Percentiles rank a stretch among this genome's conserved stretches.
Conservation (phyloP, 1,284 basidiomycete species). For the Ceratobasidium sp. region DNA sequence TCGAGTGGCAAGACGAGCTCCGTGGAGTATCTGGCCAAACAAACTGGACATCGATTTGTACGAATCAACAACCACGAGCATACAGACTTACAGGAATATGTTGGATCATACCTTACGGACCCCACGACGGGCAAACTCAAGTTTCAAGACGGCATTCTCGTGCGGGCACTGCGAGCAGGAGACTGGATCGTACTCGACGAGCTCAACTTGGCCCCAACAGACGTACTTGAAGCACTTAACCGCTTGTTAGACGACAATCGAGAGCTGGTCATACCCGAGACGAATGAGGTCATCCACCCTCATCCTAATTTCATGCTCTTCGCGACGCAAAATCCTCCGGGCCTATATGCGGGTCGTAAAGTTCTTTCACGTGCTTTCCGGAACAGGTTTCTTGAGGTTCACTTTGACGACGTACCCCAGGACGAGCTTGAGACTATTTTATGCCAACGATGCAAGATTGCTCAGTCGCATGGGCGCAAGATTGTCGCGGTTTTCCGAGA, state of each 20-base stretch:
- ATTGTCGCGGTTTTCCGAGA: constrained; percentile 96
- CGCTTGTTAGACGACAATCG: constrained; percentile 97
- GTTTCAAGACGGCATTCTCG: constrained; percentile 94
- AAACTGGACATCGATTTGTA: constrained; percentile 95
- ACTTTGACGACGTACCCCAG: constrained; percentile 97
- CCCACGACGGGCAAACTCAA: constrained; percentile 90
- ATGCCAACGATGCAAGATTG: constrained; percentile 87
- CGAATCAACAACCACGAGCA: constrained; percentile 99
- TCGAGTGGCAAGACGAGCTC: constrained; percentile 98
- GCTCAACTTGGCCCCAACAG: constrained; percentile 96
- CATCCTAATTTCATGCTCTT: constrained; percentile 99
- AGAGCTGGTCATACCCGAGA: constrained; percentile 95
- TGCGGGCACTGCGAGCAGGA: constrained; percentile 90
- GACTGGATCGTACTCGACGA: constrained; percentile 99
- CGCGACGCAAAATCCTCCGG: constrained; percentile 98
- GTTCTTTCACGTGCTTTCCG: constrained; percentile 95
- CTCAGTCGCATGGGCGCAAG: constrained; percentile 89
- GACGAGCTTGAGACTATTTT: constrained; percentile 93
- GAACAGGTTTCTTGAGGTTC: constrained; percentile 98
- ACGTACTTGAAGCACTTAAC: constrained; percentile 97
- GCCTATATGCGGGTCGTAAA: constrained; percentile 96
- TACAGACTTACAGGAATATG: constrained; percentile 98
- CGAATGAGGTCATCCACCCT: constrained; percentile 92
- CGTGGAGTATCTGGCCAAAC: constrained; percentile 92
- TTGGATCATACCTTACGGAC: constrained; percentile 97